Percentiles rank a stretch among this genome's conserved stretches.
Evolutionary conservation across 2,329 filamentous ascomycete species (phyloP).

Genomic region (Monosporascus sp.): DNA sequence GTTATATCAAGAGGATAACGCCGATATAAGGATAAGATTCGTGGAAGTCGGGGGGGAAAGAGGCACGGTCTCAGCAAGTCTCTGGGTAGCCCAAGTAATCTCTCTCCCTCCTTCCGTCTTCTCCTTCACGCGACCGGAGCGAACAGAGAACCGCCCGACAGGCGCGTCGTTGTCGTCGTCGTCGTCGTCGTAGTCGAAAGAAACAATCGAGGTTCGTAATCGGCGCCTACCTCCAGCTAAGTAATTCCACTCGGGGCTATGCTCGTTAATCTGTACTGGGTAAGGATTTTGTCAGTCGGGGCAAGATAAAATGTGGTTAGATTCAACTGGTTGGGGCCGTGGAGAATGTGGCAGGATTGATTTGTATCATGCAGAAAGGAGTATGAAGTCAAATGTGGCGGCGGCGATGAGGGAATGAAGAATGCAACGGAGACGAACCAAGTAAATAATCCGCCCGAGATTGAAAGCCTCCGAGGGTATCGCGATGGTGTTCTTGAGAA

Average conservation of each 20-base stretch:
- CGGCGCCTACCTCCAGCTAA: not conserved
- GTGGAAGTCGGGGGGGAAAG: not conserved
- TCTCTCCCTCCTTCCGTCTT: not conserved
- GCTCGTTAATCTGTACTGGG: not conserved
- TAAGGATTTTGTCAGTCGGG: not conserved
- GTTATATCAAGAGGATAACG: too few relatives aligned
- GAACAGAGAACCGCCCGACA: not conserved
- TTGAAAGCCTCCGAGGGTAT: too few relatives aligned
- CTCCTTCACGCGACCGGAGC: not conserved
- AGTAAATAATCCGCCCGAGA: too few relatives aligned
- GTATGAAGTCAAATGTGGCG: not conserved
- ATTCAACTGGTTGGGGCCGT: not conserved
- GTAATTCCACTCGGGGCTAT: not conserved
- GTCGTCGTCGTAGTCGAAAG: not conserved
- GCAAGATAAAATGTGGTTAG: not conserved
- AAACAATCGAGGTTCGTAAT: not conserved
- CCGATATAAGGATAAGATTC: too few relatives aligned
- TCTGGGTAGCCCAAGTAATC: not conserved
- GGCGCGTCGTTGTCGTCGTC: not conserved
- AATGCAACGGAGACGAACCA: not conserved
- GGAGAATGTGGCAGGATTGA: not conserved
- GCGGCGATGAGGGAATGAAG: not conserved
- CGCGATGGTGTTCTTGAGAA: too few relatives aligned
- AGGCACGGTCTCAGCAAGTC: not conserved
- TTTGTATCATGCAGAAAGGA: not conserved